Evolutionary conservation across 2,329 filamentous ascomycete genomes (phyloP).

Genomic region (Alternaria ventricosa): DNA sequence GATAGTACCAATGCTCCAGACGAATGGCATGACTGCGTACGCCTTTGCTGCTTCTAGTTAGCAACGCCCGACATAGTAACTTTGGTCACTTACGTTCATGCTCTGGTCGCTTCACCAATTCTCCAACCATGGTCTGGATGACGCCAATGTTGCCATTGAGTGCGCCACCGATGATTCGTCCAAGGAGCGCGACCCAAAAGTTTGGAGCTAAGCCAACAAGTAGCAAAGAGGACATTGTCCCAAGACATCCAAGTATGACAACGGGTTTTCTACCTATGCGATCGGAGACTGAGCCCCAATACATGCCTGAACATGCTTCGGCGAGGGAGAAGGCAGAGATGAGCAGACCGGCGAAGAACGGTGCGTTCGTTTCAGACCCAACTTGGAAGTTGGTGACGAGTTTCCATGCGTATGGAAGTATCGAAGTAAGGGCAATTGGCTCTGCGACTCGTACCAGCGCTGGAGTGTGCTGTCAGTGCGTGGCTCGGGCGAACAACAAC

Average conservation of each 20-base stretch:
- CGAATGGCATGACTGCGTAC: constrained; percentile 89
- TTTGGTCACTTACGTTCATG: constrained; percentile 73
- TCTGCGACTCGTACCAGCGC: constrained; percentile 92
- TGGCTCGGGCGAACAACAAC: neutral
- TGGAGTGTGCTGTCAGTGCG: constrained; percentile 46
- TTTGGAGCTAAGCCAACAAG: constrained; percentile 83
- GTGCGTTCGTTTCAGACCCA: constrained; percentile 57
- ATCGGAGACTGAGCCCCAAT: constrained; percentile 50
- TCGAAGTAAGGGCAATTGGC: constrained; percentile 90
- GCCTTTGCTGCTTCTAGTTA: constrained; percentile 75
- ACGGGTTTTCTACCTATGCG: constrained; percentile 51
- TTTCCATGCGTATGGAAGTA: constrained; percentile 76
- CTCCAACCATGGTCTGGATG: constrained; percentile 89
- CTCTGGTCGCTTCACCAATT: constrained; percentile 81
- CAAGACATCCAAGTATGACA: constrained; percentile 63
- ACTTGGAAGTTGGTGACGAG: constrained; percentile 48
- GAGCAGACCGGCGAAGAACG: constrained; percentile 84
- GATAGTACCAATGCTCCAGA: constrained; percentile 87
- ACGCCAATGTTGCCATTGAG: constrained; percentile 83
- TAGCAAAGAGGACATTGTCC: constrained; percentile 82
- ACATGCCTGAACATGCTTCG: constrained; percentile 84
- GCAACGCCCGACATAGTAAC: constrained; percentile 51
- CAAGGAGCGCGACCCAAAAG: constrained; percentile 81
- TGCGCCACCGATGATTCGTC: constrained; percentile 77
- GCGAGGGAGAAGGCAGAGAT: constrained; percentile 92